Conservation (phyloP, 1,139 yeast species). For the Blastobotrys indianensis region DNA sequence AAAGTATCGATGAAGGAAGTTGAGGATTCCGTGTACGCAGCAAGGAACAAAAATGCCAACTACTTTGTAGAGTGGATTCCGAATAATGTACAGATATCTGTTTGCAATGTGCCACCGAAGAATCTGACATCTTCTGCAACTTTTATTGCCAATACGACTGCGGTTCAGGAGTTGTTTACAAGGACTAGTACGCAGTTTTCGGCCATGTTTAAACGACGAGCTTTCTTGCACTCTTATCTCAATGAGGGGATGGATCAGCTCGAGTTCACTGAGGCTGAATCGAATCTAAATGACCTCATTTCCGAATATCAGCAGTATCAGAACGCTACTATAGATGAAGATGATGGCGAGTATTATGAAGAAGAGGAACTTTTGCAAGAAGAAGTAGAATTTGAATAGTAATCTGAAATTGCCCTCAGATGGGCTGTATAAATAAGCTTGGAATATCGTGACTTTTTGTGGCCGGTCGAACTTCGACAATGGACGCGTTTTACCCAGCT, state of each 20-base stretch:
- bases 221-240: constrained; percentile 44
- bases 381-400: no score
- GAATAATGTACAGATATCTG: constrained; percentile 39
- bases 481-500: no score
- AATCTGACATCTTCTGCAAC: constrained; percentile 40
- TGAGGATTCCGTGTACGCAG: constrained; percentile 37
- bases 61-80: constrained; percentile 42
- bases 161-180: constrained; percentile 41
- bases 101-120: constrained; percentile 40
- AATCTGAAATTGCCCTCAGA: no score
- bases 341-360: constrained; percentile 24
- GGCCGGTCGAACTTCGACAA: no score
- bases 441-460: no score
- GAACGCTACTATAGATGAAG: constrained; percentile 38
- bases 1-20: constrained; percentile 42
- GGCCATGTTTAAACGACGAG: constrained; percentile 41
- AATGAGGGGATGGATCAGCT: constrained; percentile 44
- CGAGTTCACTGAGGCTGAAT: constrained; percentile 43
- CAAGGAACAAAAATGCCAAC: constrained; percentile 35
- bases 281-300: constrained; percentile 39
- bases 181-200: constrained; percentile 39
- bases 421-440: no score
- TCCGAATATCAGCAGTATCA: constrained; percentile 43
- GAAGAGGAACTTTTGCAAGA: not conserved
- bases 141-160: constrained; percentile 42